Conservation (phyloP, 2,329 filamentous ascomycete genomes). For the Arthroderma sp. region DNA sequence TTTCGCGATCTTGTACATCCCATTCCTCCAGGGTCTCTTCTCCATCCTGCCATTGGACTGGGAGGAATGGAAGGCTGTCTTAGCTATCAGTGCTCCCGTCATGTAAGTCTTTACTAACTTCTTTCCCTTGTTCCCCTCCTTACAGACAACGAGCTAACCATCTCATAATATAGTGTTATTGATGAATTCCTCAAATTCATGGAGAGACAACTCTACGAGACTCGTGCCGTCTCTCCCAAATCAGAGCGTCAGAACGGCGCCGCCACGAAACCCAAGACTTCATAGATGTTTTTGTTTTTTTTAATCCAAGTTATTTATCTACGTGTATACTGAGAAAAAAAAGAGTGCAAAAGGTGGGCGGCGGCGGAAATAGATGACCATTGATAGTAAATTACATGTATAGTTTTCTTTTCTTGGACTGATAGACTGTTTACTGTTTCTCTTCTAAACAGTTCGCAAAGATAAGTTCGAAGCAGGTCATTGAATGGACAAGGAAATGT, state of each 20-base stretch:
- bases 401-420: too few relatives aligned
- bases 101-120: slow-evolving; percentile 48
- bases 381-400: too few relatives aligned
- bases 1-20: slow-evolving; percentile 85
- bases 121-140: background rate
- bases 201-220: slow-evolving; percentile 52
- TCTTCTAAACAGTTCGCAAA: too few relatives aligned
- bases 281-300: slow-evolving; percentile 12
- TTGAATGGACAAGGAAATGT: too few relatives aligned
- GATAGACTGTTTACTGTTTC: too few relatives aligned
- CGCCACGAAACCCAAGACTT: slow-evolving; percentile 24
- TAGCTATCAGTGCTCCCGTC: slow-evolving; percentile 79
- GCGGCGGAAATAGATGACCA: too few relatives aligned
- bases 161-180: slow-evolving; percentile 44
- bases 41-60: slow-evolving; percentile 76
- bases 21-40: slow-evolving; percentile 77
- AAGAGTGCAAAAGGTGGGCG: too few relatives aligned
- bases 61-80: slow-evolving; percentile 83
- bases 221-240: slow-evolving; percentile 9
- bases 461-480: too few relatives aligned
- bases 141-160: slow-evolving; percentile 10
- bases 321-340: background rate
- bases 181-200: slow-evolving; percentile 72
- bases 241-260: slow-evolving; percentile 17
- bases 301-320: background rate